Percentiles rank a stretch among this genome's conserved stretches.
Conservation (phyloP, 768 basidiomycete species). For the Boletus patriciae region DNA sequence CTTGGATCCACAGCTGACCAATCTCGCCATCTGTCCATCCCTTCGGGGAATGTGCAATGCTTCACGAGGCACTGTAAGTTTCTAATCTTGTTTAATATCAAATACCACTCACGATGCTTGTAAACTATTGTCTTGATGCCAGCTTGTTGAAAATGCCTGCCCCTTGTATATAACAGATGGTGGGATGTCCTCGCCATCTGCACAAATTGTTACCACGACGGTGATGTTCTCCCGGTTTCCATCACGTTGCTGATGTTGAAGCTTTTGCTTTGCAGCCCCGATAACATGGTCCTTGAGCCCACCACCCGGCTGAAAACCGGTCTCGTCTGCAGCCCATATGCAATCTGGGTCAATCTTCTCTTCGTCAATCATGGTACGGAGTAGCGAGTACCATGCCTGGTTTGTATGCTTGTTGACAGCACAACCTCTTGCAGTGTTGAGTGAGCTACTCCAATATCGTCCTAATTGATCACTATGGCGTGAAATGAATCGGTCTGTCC, state of each 20-base stretch:
- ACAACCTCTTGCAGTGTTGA: too few species aligned
- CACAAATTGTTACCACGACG: constrained; percentile 40
- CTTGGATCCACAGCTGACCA: constrained; percentile 26
- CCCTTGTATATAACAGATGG: constrained; percentile 39
- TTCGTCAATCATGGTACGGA: constrained; percentile 22
- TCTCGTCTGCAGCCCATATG: constrained; percentile 20
- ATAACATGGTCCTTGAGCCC: constrained; percentile 11
- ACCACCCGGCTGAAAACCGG: constrained; percentile 7
- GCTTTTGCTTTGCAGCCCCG: background rate
- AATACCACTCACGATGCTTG: constrained; percentile 16
- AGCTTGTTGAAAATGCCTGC: too few species aligned
- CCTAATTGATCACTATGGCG: too few species aligned
- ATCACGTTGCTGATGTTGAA: constrained; percentile 19
- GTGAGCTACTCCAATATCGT: too few species aligned
- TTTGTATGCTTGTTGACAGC: constrained; percentile 41
- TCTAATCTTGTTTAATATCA: too few species aligned
- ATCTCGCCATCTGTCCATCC: constrained; percentile 34
- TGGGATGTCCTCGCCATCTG: constrained; percentile 37
- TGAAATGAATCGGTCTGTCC: too few species aligned
- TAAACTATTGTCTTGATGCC: constrained; percentile 20
- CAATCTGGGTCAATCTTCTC: constrained; percentile 5
- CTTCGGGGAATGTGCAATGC: constrained; percentile 8
- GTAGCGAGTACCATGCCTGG: constrained; percentile 36
- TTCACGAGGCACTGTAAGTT: constrained; percentile 22
- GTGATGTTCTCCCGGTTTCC: constrained; percentile 26